These are phyloP conservation scores for Globisporangium sylvaticum DNA, from an alignment of 352 stramenopile species.

Conservation along the genomic window DNA sequence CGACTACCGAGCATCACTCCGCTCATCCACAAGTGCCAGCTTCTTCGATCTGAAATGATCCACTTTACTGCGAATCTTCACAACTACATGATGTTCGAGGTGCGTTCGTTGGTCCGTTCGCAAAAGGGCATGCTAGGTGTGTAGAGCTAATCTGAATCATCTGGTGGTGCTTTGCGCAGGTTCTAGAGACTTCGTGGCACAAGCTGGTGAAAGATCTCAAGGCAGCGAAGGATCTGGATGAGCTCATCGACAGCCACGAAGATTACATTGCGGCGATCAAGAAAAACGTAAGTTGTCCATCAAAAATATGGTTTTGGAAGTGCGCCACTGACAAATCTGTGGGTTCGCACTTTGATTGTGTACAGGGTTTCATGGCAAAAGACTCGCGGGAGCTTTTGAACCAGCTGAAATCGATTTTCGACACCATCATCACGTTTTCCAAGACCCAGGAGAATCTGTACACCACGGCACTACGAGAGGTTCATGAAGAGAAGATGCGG, in stretches of 20 bases:
- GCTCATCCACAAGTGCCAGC: slow-evolving; percentile 91
- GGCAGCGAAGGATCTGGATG: slow-evolving; percentile 91
- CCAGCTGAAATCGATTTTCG: slow-evolving; percentile 80
- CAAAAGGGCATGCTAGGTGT: too few relatives aligned
- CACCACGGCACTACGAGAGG: slow-evolving; percentile 67
- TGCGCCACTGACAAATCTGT: background rate
- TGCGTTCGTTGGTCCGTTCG: slow-evolving; percentile 12
- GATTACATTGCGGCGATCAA: slow-evolving; percentile 92
- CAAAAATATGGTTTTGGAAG: background rate
- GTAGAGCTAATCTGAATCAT: background rate
- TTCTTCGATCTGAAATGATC: slow-evolving; percentile 96
- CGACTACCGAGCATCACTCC: slow-evolving; percentile 47
- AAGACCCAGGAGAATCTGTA: slow-evolving; percentile 82
- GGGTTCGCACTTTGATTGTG: background rate
- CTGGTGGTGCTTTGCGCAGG: slow-evolving; percentile 25
- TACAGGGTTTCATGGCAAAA: slow-evolving; percentile 83
- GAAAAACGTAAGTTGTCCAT: slow-evolving; percentile 52
- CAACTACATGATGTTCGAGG: slow-evolving; percentile 99
- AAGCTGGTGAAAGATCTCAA: slow-evolving; percentile 89
- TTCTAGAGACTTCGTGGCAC: slow-evolving; percentile 93
- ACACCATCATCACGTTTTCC: slow-evolving; percentile 80
- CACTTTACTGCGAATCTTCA: slow-evolving; percentile 97
- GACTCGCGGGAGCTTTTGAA: slow-evolving; percentile 65
- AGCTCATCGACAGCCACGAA: slow-evolving; percentile 94
- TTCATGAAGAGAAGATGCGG: slow-evolving; percentile 52